Evolutionary conservation across 441 rosid genomes (phyloP).

Genomic region (Populus hybrid): DNA sequence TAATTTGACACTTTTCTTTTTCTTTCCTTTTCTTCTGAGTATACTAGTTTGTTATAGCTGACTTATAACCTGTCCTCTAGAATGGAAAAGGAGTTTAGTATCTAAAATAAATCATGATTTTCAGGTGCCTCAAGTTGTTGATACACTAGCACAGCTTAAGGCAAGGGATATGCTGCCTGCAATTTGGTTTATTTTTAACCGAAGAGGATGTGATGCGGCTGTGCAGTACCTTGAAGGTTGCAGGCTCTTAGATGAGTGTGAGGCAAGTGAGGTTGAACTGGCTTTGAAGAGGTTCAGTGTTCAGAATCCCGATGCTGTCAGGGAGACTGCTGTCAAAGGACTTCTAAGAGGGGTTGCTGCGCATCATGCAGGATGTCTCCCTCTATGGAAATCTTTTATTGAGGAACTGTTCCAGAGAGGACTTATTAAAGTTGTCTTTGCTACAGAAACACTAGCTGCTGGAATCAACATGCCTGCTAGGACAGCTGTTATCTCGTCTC

Average conservation of each 20-base stretch:
- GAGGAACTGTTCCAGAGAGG: constrained; percentile 94
- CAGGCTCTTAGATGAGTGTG: constrained; percentile 77
- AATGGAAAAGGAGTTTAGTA: constrained; percentile 10
- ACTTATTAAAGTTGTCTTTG: constrained; percentile 89
- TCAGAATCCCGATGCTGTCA: constrained; percentile 91
- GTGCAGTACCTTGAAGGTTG: constrained; percentile 77
- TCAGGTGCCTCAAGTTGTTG: constrained; percentile 86
- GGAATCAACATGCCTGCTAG: constrained; percentile 99
- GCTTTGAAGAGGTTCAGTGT: constrained; percentile 75
- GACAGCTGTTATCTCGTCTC: constrained; percentile 81
- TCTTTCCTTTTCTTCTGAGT: constrained; percentile 8
- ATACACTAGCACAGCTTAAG: constrained; percentile 73
- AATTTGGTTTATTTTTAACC: constrained; percentile 90
- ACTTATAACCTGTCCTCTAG: not conserved
- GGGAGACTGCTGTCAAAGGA: constrained; percentile 85
- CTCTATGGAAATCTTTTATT: constrained; percentile 89
- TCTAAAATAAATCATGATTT: constrained; percentile 21
- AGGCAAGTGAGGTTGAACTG: constrained; percentile 78
- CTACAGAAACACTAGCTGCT: constrained; percentile 97
- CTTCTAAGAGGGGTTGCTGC: constrained; percentile 82
- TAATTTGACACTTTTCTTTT: not conserved
- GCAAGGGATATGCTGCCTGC: constrained; percentile 87
- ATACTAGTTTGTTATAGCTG: constrained; percentile 1
- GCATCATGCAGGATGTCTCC: constrained; percentile 98
- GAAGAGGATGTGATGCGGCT: constrained; percentile 97